Base-by-base conservation (phyloP, 768 basidiomycete genomes). In the Auricularia sp. region DNA sequence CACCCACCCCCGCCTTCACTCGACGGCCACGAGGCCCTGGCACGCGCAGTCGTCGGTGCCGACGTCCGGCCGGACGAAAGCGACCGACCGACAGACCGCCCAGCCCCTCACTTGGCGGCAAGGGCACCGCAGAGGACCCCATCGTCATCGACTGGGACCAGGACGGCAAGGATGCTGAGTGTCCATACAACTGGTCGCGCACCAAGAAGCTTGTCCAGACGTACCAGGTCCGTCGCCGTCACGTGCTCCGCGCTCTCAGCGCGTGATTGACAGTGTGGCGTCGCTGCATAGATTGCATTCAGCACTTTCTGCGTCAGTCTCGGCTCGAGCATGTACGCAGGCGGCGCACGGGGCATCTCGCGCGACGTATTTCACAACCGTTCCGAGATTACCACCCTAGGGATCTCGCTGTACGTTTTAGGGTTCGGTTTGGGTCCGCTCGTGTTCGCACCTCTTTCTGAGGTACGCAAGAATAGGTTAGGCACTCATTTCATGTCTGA, bases 401-500 rank as follows among this genome's bases (percentile, higher is more conserved):
- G 85, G 16, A 77, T 87, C 24, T 84, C 85, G 3, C 73, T 86
- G 16, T 87, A 85, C 70, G 83, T 88, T 39, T 72, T 88, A 36
- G 85, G 85, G 1, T 85, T 88, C 69, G 84, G 81, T 3, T 68
- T 85, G 29, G 84, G 84, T 2, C 81, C 82, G 5, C 73, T 82
- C 1, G 65, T 85, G n/a, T 85, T 84, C 72, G 83, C 84, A 18
- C 82, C 85, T 11, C 75, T 85, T 69, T 81, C 83, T 67, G 84
- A 85, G 75, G 82, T 79, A 69, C 68, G 77, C 71, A 24, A 35
- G 11, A 4, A 64, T 21, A 54, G 18, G n/a, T n/a, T 65, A 21
- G 61, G 70, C 45, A 35, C 58, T 64, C 64, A 61, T 51, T 8
- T 42, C 44, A 39, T 16, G 51, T 66, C 54, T 13, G 24, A 29